phyloP scores from a whole-genome alignment of 257 asterid species.

The Ballota nigra region DNA sequence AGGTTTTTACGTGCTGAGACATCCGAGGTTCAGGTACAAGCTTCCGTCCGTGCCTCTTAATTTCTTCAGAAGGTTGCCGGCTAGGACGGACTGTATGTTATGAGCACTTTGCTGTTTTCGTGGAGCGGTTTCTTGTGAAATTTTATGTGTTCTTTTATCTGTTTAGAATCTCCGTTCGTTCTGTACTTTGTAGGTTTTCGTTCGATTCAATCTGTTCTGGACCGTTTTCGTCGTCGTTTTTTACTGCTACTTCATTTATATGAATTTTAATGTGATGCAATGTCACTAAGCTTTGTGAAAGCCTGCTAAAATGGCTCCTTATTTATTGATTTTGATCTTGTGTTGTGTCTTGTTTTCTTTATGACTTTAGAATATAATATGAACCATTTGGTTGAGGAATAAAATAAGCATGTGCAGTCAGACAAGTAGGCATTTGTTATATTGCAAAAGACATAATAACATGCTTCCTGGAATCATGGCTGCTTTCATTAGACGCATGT shows the following conservation, averaged over 20 bases:
- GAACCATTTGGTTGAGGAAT: not conserved
- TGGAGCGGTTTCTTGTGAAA: constrained; percentile 20
- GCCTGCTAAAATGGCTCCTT: not conserved
- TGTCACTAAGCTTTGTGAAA: constrained; percentile 1
- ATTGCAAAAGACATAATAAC: not conserved
- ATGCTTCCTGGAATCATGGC: constrained; percentile 25
- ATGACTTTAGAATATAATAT: not conserved
- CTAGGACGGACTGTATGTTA: constrained; percentile 68
- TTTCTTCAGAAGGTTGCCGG: constrained; percentile 73
- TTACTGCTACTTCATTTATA: not conserved
- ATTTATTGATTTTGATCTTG: not conserved
- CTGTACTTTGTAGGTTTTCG: constrained; percentile 32
- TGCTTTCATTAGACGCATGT: not conserved
- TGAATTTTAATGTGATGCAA: constrained; percentile 2
- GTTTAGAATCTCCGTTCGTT: constrained; percentile 25
- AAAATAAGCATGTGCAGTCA: not conserved
- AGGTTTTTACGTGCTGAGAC: constrained; percentile 65
- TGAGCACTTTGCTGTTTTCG: too few relatives aligned
- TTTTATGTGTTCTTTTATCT: constrained; percentile 32
- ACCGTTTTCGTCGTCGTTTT: constrained; percentile 5
- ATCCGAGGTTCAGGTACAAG: constrained; percentile 66
- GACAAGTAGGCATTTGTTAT: constrained; percentile 18
- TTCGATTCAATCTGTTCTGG: constrained; percentile 36
- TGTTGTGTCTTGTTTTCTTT: not conserved
- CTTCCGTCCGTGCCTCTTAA: constrained; percentile 67